phyloP scores from a whole-genome alignment of 306 rosid genomes.

The Pterocarpus macrocarpus region DNA sequence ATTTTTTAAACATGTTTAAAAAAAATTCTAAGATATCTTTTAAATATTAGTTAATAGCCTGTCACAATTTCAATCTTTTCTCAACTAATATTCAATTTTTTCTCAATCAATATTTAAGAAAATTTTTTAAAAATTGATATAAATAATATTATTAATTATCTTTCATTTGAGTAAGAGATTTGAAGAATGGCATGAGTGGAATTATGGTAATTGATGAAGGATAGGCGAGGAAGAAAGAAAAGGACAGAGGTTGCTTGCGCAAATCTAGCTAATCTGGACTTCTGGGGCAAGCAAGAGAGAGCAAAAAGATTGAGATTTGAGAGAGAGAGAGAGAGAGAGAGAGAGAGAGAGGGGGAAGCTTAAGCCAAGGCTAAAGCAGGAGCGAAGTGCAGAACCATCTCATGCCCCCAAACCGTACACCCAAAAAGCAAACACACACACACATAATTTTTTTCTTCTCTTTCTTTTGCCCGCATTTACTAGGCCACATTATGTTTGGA shows the following conservation, averaged over 20 bases:
- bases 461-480: conserved; percentile 55
- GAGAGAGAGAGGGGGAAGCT: neutral
- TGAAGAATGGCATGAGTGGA: conserved; percentile 42
- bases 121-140: too few relatives aligned
- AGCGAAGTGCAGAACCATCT: neutral
- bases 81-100: too few relatives aligned
- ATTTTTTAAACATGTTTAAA: too few relatives aligned
- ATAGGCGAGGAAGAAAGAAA: conserved; percentile 50
- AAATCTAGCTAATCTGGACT: conserved; percentile 84
- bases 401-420: conserved; percentile 48
- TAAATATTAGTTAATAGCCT: too few relatives aligned
- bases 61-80: too few relatives aligned
- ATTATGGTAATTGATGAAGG: conserved; percentile 51
- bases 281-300: conserved; percentile 54
- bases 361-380: conserved; percentile 1
- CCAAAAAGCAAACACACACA: conserved; percentile 5
- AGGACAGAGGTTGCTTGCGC: conserved; percentile 83
- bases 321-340: neutral
- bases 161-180: neutral
- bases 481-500: conserved; percentile 62
- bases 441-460: neutral
- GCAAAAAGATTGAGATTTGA: conserved; percentile 26
- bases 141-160: too few relatives aligned
- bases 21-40: too few relatives aligned
- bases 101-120: too few relatives aligned